Base-by-base conservation (phyloP, 169 alveolate species). In the Eimeria praecox region DNA sequence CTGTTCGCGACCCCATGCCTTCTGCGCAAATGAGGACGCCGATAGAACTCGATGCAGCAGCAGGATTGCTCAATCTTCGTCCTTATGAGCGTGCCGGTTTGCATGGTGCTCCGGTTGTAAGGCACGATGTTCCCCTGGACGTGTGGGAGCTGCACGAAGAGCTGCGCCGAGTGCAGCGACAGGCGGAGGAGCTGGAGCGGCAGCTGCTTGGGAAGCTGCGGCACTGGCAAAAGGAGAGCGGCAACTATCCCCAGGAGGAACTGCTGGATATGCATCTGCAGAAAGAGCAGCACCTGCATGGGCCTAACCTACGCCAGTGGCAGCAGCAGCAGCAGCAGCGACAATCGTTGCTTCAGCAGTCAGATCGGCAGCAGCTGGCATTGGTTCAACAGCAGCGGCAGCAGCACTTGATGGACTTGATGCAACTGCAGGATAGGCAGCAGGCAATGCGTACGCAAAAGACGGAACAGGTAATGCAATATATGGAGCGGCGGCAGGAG, bases 251-350 rank as follows among this genome's bases (percentile, higher is more conserved):
- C 77, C 77, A 66, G 38, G 38, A 66, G 77, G 10, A 27, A 33
- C 52, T 2, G 52, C 4, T 30, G 22, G n/a, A 38, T 46, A 16
- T 18, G 83, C 83, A 40, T 10, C 56, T 77, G 87, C 87, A 24
- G 59, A 18, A 40, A 1, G 54, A 49, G 91, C 66, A 44, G 38
- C 90, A 52, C 44, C 46, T 14, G 66, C 71, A 30, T 8, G 42
- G n/a, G 66, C 24, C 46, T 24, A 49, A 33, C 16, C 85, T 12
- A 5, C 20, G 3, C 49, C 80, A 30, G 46, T 46, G 2, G 49
- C 85, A 24, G 24, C 85, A 75, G 85, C 85, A 3, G n/a, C 82
- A 71, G 49, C 82, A 33, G 44, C 82, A 71, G 27, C 42, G 5
- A 35, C 44, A 71, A 3, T 49, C 27, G 18, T n/a, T 16, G 82